phyloP scores from a whole-genome alignment of 192 early-diverging fungal species.

The Polychytrium aggregatum region DNA sequence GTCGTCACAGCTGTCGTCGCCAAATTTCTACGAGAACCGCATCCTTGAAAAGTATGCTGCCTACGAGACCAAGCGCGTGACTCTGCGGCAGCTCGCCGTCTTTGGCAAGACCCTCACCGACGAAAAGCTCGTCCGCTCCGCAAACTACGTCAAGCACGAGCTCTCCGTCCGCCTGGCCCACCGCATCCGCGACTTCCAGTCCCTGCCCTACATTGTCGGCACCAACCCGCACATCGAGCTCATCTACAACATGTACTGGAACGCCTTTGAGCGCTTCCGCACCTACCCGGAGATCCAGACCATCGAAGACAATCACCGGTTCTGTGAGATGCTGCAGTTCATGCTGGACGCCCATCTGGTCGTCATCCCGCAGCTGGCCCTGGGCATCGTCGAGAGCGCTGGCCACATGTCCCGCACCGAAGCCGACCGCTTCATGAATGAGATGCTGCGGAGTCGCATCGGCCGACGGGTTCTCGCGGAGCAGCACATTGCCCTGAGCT shows the following conservation, averaged over 20 bases:
- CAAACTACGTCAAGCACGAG: slow-evolving; percentile 86
- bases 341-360: slow-evolving; percentile 71
- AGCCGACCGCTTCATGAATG: slow-evolving; percentile 79
- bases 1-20: too few species aligned
- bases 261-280: slow-evolving; percentile 77
- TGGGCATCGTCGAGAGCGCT: slow-evolving; percentile 71
- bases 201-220: slow-evolving; percentile 84
- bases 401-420: slow-evolving; percentile 50
- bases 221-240: slow-evolving; percentile 80
- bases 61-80: slow-evolving; percentile 67
- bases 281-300: slow-evolving; percentile 60
- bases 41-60: slow-evolving; percentile 76
- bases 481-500: slow-evolving; percentile 77
- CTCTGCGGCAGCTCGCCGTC: slow-evolving; percentile 79
- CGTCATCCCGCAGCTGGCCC: slow-evolving; percentile 78
- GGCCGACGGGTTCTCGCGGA: slow-evolving; percentile 83
- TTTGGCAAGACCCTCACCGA: slow-evolving; percentile 80
- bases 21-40: slow-evolving; percentile 89
- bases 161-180: slow-evolving; percentile 82
- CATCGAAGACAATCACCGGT: slow-evolving; percentile 68
- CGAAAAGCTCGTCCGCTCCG: slow-evolving; percentile 67
- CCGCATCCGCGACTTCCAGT: slow-evolving; percentile 76
- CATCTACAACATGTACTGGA: slow-evolving; percentile 86
- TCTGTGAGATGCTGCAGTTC: slow-evolving; percentile 62
- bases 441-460: slow-evolving; percentile 79